Evolutionary conservation across 2,329 filamentous ascomycete species (phyloP), one percentile per base, ranked within the genome.

Genomic region (Zymoseptoria passerinii): DNA sequence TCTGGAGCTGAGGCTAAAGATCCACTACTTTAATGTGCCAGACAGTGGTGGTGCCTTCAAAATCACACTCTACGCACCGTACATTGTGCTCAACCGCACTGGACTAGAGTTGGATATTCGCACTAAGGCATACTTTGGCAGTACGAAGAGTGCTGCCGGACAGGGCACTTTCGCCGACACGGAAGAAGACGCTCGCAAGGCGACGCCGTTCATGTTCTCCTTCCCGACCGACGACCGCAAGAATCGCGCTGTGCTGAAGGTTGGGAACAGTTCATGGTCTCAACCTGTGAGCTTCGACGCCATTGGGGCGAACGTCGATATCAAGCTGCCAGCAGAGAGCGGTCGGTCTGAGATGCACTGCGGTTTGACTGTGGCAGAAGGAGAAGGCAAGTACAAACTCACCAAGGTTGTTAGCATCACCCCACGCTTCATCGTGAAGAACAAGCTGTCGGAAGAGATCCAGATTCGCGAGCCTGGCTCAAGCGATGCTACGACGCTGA

Each of bases 201-300:
- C 91, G 0, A 77, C 88, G 40, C 94, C 95, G 0, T 89, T 96
- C 71, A 96, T 99, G 91, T 99, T 97, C 74, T 96, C 94, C 0
- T 99, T 88, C 71, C 83, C 85, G 1, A 90, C 82, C 19, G 89
- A 96, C 64, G 94, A 99, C 68, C 88, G 89, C 66, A 90, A 90
- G 66, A 99, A 99, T 72, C 85, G 94, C 64, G 91, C 90, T 6
- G 77, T 95, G 50, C 78, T 99, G 60, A 95, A 90, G 75, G 84
- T 96, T 48, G 90, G 88, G 4, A 88, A 95, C 56, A 96, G 94
- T 0, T 83, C 86, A 60, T 99, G 94, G 95, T 97, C 94, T 76
- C 96, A 94, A 71, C 90, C 92, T 0, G 92, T 97, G 72, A 96
- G 90, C 80, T 96, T 99, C 67, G 95, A 99, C 70, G 94, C 94